Percentiles rank a stretch among this genome's conserved stretches.
Evolutionary conservation across 495 filamentous ascomycete genomes (phyloP).

Genomic region (Filosporella fistucella): DNA sequence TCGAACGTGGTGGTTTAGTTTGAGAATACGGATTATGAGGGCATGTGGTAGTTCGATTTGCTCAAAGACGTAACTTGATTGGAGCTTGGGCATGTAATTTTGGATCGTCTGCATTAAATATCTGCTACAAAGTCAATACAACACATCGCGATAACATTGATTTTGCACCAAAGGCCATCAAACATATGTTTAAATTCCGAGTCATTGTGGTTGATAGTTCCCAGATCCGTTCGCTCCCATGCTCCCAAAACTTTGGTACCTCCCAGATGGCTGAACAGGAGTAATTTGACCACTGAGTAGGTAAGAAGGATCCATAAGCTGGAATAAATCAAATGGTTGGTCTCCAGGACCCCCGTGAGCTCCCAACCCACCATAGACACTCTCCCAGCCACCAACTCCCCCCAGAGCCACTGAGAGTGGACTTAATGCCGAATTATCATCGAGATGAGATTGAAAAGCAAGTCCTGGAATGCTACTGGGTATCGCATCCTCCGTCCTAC

Average conservation of each 20-base stretch:
- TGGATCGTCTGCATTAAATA: too few species aligned
- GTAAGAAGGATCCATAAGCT: slow-evolving; percentile 14
- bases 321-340: slow-evolving; percentile 11
- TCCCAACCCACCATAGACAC: background rate
- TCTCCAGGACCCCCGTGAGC: background rate
- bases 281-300: slow-evolving; percentile 8
- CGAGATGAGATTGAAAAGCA: background rate
- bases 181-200: too few species aligned
- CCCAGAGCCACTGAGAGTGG: background rate
- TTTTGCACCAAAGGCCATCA: too few species aligned
- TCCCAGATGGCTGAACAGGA: background rate
- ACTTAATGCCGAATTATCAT: background rate
- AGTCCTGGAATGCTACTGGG: background rate
- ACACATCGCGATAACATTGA: too few species aligned
- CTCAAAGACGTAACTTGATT: too few species aligned
- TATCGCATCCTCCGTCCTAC: background rate
- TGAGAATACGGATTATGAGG: too few species aligned
- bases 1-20: too few species aligned
- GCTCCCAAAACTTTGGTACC: background rate
- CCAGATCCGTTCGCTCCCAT: too few species aligned
- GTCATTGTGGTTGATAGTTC: too few species aligned
- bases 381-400: background rate
- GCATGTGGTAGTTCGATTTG: too few species aligned
- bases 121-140: too few species aligned
- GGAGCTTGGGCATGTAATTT: too few species aligned